Percentiles rank a stretch among this genome's conserved stretches.
phyloP scores from a whole-genome alignment of 495 filamentous ascomycete genomes.

The Glutinoglossum americanum region DNA sequence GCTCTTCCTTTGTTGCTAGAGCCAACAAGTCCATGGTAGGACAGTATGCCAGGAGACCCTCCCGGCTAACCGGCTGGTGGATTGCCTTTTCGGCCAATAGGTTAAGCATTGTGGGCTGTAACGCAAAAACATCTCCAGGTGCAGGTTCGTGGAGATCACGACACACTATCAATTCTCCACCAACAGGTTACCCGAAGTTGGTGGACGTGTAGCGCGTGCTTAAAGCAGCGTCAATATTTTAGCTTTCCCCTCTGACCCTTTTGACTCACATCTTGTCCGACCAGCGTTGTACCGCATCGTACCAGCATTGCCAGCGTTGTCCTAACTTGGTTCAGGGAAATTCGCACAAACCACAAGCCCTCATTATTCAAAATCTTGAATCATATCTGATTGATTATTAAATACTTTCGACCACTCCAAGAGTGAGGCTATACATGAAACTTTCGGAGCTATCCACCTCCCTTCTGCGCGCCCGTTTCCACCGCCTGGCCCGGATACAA shows the following conservation, averaged over 20 bases:
- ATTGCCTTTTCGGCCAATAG: constrained; percentile 34
- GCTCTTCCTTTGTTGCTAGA: constrained; percentile 40
- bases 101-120: constrained; percentile 18
- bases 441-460: neutral
- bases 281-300: no score
- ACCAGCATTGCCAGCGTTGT: no score
- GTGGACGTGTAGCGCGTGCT: neutral
- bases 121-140: neutral
- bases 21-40: constrained; percentile 66
- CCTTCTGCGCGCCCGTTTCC: constrained; percentile 1
- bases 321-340: no score
- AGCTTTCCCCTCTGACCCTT: no score
- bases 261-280: no score
- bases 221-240: neutral
- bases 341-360: no score
- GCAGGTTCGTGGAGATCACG: no score
- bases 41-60: constrained; percentile 42
- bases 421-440: neutral
- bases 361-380: neutral
- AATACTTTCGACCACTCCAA: neutral
- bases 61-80: constrained; percentile 23
- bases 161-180: no score
- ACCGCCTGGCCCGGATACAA: neutral
- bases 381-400: neutral
- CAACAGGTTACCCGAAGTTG: neutral